A percentile compares a stretch with the other conserved stretches of the same genome.
Evolutionary conservation across 164 flowering plant genomes (phyloP).

Genomic region (Magnolia changhungtana): DNA sequence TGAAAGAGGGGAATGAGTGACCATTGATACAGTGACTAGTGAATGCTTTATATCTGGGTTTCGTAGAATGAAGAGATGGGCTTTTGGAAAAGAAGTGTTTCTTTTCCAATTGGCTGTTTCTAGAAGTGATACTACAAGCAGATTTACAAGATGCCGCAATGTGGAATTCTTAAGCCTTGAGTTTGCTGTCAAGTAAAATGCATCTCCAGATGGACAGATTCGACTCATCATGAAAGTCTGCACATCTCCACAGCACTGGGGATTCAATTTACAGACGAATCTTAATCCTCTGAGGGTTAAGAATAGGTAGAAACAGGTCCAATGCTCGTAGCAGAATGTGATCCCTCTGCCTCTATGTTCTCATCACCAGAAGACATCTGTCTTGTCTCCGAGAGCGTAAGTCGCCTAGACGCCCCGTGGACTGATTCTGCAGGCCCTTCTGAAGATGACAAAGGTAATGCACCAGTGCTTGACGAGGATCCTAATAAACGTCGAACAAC

Average conservation of each 20-base stretch:
- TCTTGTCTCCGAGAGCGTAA: constrained; percentile 62
- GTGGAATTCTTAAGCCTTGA: constrained; percentile 36
- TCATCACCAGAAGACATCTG: constrained; percentile 68
- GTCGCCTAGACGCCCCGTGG: constrained; percentile 50
- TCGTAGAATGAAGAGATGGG: constrained; percentile 9
- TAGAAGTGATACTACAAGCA: constrained; percentile 43
- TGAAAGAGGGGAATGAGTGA: constrained; percentile 7
- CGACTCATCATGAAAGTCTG: constrained; percentile 41
- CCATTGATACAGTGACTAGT: not conserved
- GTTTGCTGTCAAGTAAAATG: constrained; percentile 38
- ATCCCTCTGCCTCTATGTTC: constrained; percentile 53
- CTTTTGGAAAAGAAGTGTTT: constrained; percentile 27
- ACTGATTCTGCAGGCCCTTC: constrained; percentile 65
- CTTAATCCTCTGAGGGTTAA: constrained; percentile 26
- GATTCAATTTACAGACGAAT: constrained; percentile 56
- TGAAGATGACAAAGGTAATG: constrained; percentile 45
- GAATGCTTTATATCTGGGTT: not conserved
- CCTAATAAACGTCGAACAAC: constrained; percentile 55
- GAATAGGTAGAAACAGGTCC: constrained; percentile 31
- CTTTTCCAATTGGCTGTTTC: constrained; percentile 35
- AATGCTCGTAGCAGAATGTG: constrained; percentile 25
- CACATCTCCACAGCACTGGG: constrained; percentile 59
- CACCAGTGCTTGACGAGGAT: constrained; percentile 58
- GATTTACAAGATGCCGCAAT: constrained; percentile 50
- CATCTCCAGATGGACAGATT: constrained; percentile 40